Base-by-base conservation (phyloP, 768 basidiomycete species). In the Hysterangium stoloniferum region DNA sequence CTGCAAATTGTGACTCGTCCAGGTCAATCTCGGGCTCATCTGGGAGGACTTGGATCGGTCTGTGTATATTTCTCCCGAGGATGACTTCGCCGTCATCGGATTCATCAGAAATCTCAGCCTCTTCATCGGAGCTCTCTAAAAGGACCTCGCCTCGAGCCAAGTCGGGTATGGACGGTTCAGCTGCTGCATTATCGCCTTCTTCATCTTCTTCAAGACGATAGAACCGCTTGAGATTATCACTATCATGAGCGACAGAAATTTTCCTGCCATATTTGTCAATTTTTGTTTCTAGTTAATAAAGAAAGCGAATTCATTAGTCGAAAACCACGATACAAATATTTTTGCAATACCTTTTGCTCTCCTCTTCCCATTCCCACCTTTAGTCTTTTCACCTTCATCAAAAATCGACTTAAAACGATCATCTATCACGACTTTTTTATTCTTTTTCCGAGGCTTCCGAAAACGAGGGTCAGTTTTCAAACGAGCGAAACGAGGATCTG, bases 391-490 rank as follows among this genome's bases (percentile, higher is more conserved):
- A 38, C 51, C 68, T 65, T 71, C 67, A 52, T 75, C 70, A 37
- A 97, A 79, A 17, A 96, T 75, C 48, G 74, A 70, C 64, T 85
- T 89, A 76, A 98, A 99, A 20, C 96, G 82, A 9, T 92, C 83
- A 64, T 99, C 96, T 32, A 97, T 77, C 47, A 86, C 78, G 46
- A 96, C 84, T 66, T 93, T 96, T 56, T 79, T 71, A 52, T 80
- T 71, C 31, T 83, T 79, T 66, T 84, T 89, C 63, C 81, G 87
- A 2, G 89, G 86, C 28, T 78, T 77, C 22, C 93, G 75, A 70
- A 99, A 99, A 43, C 96, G 81, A 40, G 96, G 96, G 64, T 99
- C 95, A 12, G 90, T 81, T 62, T 80, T 84, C 49, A 97, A 73
- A 46, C 87, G 74, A 17, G 86, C 77, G 65, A 98, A 99, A 19